These are phyloP conservation scores for Kodamaea jinghongensis DNA, from an alignment of 805 yeast genomes.

Conservation along the genomic window DNA sequence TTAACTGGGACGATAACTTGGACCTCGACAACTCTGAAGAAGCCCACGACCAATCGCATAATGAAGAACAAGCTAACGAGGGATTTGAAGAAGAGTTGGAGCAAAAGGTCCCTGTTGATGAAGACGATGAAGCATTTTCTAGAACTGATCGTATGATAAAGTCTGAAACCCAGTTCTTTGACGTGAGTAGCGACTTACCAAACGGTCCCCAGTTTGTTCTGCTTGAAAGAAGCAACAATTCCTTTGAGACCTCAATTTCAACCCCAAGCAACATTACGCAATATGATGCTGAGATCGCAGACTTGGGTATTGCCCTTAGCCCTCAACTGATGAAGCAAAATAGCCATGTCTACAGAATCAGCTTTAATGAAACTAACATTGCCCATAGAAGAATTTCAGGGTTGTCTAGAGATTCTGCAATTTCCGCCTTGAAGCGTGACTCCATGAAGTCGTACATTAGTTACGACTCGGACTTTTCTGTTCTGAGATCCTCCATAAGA, in stretches of 20 bases:
- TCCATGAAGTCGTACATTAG: slow-evolving; percentile 54
- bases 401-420: slow-evolving; percentile 24
- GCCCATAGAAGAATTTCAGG: slow-evolving; percentile 7
- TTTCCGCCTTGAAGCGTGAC: slow-evolving; percentile 31
- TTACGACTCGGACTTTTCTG: slow-evolving; percentile 56
- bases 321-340: slow-evolving; percentile 28
- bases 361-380: slow-evolving; percentile 20
- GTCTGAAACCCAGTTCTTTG: slow-evolving; percentile 5
- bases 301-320: slow-evolving; percentile 41
- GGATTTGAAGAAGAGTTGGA: slow-evolving; percentile 2
- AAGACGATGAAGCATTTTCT: neutral
- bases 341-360: slow-evolving; percentile 16
- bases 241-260: slow-evolving; percentile 23
- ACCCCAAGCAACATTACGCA: slow-evolving; percentile 38
- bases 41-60: slow-evolving; percentile 8
- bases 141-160: slow-evolving; percentile 1
- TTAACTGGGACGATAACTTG: slow-evolving; percentile 38
- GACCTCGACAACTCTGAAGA: slow-evolving; percentile 26
- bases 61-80: neutral
- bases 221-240: slow-evolving; percentile 8
- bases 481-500: slow-evolving; percentile 16
- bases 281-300: slow-evolving; percentile 41
- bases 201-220: slow-evolving; percentile 3
- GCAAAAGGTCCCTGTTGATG: neutral
- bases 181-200: slow-evolving; percentile 15